Evolutionary conservation across 2,329 filamentous ascomycete genomes (phyloP).

Genomic region (Colletotrichum sp.): DNA sequence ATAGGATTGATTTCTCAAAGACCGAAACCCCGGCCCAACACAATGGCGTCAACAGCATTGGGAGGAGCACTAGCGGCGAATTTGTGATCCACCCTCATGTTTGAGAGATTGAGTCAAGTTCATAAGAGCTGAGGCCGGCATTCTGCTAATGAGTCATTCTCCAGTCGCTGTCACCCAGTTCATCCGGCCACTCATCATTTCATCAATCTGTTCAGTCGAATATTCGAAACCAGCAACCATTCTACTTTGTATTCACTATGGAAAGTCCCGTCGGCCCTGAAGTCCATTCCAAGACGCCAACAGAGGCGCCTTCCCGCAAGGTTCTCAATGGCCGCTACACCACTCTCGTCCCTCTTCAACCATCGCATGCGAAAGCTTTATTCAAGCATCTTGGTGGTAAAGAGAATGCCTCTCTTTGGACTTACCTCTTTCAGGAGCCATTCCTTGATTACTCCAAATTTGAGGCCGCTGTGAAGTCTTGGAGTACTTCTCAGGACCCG

Average conservation of each 20-base stretch:
- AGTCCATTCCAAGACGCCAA: neutral
- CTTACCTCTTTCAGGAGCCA: slow-evolving; percentile 32
- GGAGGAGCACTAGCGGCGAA: too few relatives aligned
- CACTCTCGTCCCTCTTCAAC: slow-evolving; percentile 30
- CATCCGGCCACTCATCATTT: too few relatives aligned
- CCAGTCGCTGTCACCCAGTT: too few relatives aligned
- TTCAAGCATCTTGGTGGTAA: slow-evolving; percentile 36
- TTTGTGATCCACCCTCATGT: too few relatives aligned
- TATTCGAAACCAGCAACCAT: too few relatives aligned
- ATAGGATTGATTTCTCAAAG: too few relatives aligned
- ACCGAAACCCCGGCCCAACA: too few relatives aligned
- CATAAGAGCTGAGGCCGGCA: too few relatives aligned
- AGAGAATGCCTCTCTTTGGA: slow-evolving; percentile 35
- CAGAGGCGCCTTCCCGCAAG: slow-evolving; percentile 20
- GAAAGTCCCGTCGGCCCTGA: neutral
- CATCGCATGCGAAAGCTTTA: slow-evolving; percentile 28
- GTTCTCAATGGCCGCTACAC: slow-evolving; percentile 33
- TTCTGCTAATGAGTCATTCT: too few relatives aligned
- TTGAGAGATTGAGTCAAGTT: too few relatives aligned
- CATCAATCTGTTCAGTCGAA: too few relatives aligned
- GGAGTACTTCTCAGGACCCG: slow-evolving; percentile 33
- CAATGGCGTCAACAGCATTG: too few relatives aligned
- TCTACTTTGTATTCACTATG: neutral
- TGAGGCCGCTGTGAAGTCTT: slow-evolving; percentile 22
- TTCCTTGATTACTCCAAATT: slow-evolving; percentile 25